Evolutionary conservation across 2,329 filamentous ascomycete genomes (phyloP).

Genomic region (Curvularia sp.): DNA sequence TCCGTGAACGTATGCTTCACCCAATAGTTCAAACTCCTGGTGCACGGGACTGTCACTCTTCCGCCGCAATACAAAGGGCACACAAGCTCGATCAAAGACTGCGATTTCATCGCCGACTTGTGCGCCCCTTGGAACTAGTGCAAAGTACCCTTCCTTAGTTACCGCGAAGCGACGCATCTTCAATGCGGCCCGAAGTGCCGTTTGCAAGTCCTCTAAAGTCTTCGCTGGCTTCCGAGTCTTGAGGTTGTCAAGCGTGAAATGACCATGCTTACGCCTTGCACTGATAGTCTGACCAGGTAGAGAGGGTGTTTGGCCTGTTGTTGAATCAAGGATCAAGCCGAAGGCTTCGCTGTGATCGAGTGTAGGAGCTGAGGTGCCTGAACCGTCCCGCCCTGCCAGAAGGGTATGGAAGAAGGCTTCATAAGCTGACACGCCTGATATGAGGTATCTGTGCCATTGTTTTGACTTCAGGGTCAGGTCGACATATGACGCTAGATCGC

Average conservation of each 20-base stretch:
- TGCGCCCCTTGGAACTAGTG: conserved; percentile 30
- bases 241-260: conserved; percentile 31
- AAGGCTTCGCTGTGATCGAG: conserved; percentile 33
- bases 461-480: conserved; percentile 12
- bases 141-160: conserved; percentile 31
- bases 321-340: conserved; percentile 31
- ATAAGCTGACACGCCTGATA: conserved; percentile 20
- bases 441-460: conserved; percentile 11
- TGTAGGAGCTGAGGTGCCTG: conserved; percentile 20
- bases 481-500: conserved; percentile 17
- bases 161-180: conserved; percentile 34
- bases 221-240: conserved; percentile 24
- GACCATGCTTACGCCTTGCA: conserved; percentile 28
- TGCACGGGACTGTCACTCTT: background rate
- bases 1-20: conserved; percentile 36
- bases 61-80: conserved; percentile 30
- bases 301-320: conserved; percentile 20
- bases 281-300: conserved; percentile 34
- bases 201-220: conserved; percentile 24
- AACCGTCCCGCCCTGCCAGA: conserved; percentile 29
- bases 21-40: conserved; percentile 24
- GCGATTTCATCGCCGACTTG: conserved; percentile 24
- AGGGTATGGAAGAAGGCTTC: conserved; percentile 36
- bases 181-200: conserved; percentile 25
- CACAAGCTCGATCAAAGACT: conserved; percentile 29